These are phyloP conservation scores for Marchantia polymorpha DNA, from an alignment of 225 moss, liverwort and hornwort genomes.

Conservation along the genomic window DNA sequence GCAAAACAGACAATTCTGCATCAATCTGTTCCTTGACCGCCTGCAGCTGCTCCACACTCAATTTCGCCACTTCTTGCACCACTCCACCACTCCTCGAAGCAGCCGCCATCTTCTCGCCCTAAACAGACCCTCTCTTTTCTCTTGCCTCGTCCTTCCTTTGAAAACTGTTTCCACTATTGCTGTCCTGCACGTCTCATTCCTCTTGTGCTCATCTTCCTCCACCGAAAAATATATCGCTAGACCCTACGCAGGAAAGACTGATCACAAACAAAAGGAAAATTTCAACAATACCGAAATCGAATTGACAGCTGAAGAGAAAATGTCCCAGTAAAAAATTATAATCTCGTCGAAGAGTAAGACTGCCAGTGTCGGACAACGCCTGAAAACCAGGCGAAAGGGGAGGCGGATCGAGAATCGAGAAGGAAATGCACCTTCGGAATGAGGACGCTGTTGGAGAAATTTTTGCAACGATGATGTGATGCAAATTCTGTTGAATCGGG, in stretches of 20 bases:
- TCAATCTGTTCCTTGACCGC: conserved; percentile 94
- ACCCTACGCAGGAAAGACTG: background rate
- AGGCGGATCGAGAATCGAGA: too few species aligned
- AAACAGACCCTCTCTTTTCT: background rate
- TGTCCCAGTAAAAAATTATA: too few species aligned
- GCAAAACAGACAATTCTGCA: conserved; percentile 67
- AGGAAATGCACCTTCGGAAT: too few species aligned
- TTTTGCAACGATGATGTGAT: too few species aligned
- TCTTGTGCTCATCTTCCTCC: background rate
- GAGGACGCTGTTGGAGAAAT: too few species aligned
- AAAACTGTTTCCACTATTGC: background rate
- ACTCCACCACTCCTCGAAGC: conserved; percentile 59
- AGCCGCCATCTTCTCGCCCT: conserved; percentile 23
- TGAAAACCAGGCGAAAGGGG: too few species aligned
- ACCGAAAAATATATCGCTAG: background rate
- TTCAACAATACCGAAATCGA: too few species aligned
- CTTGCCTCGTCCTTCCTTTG: background rate
- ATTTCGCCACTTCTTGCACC: conserved; percentile 80
- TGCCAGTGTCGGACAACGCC: too few species aligned
- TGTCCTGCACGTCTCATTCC: background rate
- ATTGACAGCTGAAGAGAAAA: too few species aligned
- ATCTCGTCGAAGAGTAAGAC: too few species aligned
- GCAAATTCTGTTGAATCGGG: too few species aligned
- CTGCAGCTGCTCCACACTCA: conserved; percentile 87
- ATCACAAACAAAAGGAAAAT: background rate